Conservation (phyloP, 2,329 filamentous ascomycete genomes). For the Drechslera avenae region DNA sequence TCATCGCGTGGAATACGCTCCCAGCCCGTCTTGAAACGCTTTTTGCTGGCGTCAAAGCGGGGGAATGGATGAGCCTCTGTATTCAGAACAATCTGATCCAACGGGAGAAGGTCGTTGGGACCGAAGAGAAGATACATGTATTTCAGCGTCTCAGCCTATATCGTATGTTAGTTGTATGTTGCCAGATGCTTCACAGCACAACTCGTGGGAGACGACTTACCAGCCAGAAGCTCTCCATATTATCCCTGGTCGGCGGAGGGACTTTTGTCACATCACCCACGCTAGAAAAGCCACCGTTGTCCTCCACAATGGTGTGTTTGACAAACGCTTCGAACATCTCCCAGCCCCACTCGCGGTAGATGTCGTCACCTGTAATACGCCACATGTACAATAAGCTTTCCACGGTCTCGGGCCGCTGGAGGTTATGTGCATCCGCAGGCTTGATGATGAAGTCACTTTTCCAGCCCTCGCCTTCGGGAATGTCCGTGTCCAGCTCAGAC, state of each 20-base stretch:
- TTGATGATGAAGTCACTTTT: conserved; percentile 80
- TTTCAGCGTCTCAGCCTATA: conserved; percentile 89
- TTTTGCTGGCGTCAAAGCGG: conserved; percentile 76
- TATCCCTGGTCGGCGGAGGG: conserved; percentile 75
- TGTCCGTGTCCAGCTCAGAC: conserved; percentile 36
- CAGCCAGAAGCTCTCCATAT: conserved; percentile 99
- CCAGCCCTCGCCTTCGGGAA: conserved; percentile 64
- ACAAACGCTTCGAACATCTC: conserved; percentile 95
- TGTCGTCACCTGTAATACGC: conserved; percentile 88
- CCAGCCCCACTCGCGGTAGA: conserved; percentile 97
- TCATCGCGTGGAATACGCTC: conserved; percentile 65
- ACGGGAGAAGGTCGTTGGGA: conserved; percentile 76
- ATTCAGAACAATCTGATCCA: conserved; percentile 90
- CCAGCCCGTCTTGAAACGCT: conserved; percentile 81
- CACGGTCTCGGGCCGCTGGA: conserved; percentile 95
- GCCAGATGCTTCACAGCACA: no score
- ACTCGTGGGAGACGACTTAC: conserved; percentile 56
- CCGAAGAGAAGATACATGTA: conserved; percentile 97
- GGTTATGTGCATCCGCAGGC: conserved; percentile 82
- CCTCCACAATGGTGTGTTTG: conserved; percentile 78
- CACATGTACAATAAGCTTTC: conserved; percentile 98
- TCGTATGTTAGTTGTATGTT: not conserved
- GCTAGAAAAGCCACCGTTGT: conserved; percentile 81
- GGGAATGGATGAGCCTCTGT: conserved; percentile 94
- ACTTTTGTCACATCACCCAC: conserved; percentile 74